A percentile compares a stretch with the other conserved stretches of the same genome.
Conservation (phyloP, 2,329 filamentous ascomycete genomes). For the Phyllosticta citrichinensis region DNA sequence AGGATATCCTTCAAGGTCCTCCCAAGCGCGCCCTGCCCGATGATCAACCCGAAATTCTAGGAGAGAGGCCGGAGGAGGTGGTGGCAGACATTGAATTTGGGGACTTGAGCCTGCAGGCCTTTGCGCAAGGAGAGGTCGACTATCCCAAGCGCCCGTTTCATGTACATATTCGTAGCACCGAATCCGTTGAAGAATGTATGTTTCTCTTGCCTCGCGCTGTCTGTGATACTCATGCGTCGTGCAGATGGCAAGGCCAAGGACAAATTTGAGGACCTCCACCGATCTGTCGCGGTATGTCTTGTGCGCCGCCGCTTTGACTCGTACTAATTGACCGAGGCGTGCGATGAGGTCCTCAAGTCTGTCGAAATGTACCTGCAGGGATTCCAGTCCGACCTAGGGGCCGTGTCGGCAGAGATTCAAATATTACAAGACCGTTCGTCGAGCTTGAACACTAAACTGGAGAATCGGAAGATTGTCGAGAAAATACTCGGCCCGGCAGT, state of each 20-base stretch:
- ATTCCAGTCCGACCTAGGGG: conserved; percentile 86
- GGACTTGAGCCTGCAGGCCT: conserved; percentile 64
- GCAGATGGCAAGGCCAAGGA: conserved; percentile 67
- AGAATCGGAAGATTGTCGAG: conserved; percentile 84
- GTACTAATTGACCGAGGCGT: conserved; percentile 40
- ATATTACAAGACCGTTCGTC: conserved; percentile 79
- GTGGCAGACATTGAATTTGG: conserved; percentile 67
- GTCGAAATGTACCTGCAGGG: conserved; percentile 87
- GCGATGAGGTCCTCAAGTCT: conserved; percentile 85
- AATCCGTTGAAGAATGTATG: conserved; percentile 65
- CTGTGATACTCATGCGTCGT: conserved; percentile 15
- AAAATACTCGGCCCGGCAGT: conserved; percentile 78
- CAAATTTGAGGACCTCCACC: conserved; percentile 83
- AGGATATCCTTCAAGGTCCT: conserved; percentile 43
- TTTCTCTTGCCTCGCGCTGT: conserved; percentile 18
- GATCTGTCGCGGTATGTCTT: conserved; percentile 54
- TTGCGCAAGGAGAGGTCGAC: conserved; percentile 38
- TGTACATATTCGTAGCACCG: conserved; percentile 44
- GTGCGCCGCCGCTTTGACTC: neutral
- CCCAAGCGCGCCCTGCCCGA: conserved; percentile 15
- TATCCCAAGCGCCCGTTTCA: conserved; percentile 21
- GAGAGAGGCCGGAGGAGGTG: conserved; percentile 38
- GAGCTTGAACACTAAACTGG: conserved; percentile 70
- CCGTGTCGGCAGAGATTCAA: conserved; percentile 92
- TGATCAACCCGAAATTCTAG: conserved; percentile 19